phyloP scores from a whole-genome alignment of 2,329 filamentous ascomycete genomes.

The Calonectria leucothoes region DNA sequence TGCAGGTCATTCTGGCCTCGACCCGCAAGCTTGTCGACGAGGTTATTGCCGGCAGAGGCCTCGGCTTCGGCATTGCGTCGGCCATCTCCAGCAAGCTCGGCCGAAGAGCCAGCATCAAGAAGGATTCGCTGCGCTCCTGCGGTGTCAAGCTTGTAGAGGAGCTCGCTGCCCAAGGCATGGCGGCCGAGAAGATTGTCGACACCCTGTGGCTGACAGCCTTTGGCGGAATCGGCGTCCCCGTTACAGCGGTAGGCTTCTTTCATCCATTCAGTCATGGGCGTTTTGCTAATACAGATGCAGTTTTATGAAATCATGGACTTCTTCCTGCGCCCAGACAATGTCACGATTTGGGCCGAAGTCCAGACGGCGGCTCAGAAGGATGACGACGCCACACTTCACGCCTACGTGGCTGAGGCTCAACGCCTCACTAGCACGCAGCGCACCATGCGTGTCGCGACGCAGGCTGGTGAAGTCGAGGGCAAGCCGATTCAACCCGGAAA shows the following conservation, averaged over 20 bases:
- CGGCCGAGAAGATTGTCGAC: conserved; percentile 49
- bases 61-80: conserved; percentile 45
- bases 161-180: conserved; percentile 47
- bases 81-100: conserved; percentile 43
- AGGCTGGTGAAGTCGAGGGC: conserved; percentile 50
- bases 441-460: conserved; percentile 50
- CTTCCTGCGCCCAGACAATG: conserved; percentile 55
- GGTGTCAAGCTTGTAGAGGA: conserved; percentile 53
- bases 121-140: conserved; percentile 52
- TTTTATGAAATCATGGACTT: conserved; percentile 57
- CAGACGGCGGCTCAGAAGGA: conserved; percentile 51
- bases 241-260: conserved; percentile 48
- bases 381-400: conserved; percentile 48
- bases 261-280: too few species aligned
- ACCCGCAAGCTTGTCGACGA: conserved; percentile 55
- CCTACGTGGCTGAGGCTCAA: conserved; percentile 55
- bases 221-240: conserved; percentile 52
- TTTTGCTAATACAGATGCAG: conserved; percentile 37
- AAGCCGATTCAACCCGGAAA: conserved; percentile 54
- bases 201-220: conserved; percentile 54
- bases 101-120: conserved; percentile 45
- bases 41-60: conserved; percentile 44
- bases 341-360: conserved; percentile 55
- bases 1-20: conserved; percentile 49
- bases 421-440: conserved; percentile 54